These are phyloP conservation scores for Lasiosphaeria ovina DNA, from an alignment of 495 filamentous ascomycete species.

Conservation along the genomic window DNA sequence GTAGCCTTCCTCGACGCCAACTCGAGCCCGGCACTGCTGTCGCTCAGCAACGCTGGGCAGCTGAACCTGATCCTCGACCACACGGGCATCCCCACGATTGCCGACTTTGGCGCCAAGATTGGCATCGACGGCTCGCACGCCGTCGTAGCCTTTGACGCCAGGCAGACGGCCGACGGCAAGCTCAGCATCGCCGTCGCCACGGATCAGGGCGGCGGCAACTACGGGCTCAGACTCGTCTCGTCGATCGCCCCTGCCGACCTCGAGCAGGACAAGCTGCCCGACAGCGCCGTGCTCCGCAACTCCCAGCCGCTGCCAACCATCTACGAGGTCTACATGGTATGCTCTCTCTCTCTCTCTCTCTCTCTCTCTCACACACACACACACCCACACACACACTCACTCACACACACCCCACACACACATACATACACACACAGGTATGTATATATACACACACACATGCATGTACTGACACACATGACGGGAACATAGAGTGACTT, in stretches of 20 bases:
- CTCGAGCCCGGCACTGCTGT: neutral
- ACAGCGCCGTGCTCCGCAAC: no score
- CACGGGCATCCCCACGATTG: neutral
- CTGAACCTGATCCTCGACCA: neutral
- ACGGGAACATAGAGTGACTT: neutral
- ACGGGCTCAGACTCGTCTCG: no score
- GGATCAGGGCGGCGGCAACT: neutral
- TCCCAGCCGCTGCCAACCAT: no score
- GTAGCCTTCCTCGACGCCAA: neutral
- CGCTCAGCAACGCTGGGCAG: neutral
- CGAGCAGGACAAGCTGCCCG: no score
- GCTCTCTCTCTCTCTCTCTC: no score
- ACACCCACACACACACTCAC: no score
- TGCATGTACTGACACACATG: neutral
- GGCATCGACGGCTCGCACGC: neutral
- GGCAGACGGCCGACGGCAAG: neutral
- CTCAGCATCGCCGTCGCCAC: conserved; percentile 1
- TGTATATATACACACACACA: no score
- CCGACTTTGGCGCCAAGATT: neutral
- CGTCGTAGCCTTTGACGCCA: neutral
- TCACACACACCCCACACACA: no score
- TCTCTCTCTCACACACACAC: no score
- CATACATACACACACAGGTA: no score
- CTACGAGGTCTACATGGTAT: no score
- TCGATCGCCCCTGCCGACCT: no score